Base-by-base conservation (phyloP, 192 early-diverging fungal species). In the Coemansia sp. region DNA sequence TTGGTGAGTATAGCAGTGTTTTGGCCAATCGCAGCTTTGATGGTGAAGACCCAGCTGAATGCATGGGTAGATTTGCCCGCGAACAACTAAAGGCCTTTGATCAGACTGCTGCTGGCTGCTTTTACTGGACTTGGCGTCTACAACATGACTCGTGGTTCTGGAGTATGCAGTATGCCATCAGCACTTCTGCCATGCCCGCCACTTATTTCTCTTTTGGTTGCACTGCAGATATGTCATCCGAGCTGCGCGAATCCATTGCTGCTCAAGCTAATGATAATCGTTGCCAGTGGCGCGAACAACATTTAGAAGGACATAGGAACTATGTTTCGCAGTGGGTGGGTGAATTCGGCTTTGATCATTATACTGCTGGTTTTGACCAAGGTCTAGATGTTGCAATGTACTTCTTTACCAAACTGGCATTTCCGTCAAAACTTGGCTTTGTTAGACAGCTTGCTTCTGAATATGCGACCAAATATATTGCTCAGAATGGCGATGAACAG, bases 111-210 rank as follows among this genome's bases (percentile, higher is more conserved):
- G 62, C 62, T 0, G 62, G 62, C 21, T 47, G 32, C 3, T 64
- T 54, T 12, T 64, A 64, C 25, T 56, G 62, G 53, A 64, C 62
- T 2, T 64, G 62, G 62, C 62, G 53, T 8, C 34, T 64, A 18
- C 62, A 64, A 44, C 34, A 64, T 21, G 62, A 64, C 26, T 47
- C 53, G 53, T 54, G 62, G 62, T 56, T 64, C 27, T 64, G 62
- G 62, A 64, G 62, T 34, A 53, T 64, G 49, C 62, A 64, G 53
- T 64, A 41, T 34, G 49, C 62, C 24, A 30, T 64, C 18, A 52
- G 54, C 30, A 22, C 21, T 2, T 34, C 38, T 12, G 62, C 50
- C 32, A 52, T 55, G 50, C 62, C 53, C 14, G 25, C 62, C 12
- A 19, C 14, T 5, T 64, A 64, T 10, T 64, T 64, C 27, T 27